Evolutionary conservation across 2,329 filamentous ascomycete species (phyloP), one percentile per base, ranked within the genome.

Genomic region (Amesomyces nigricolor): DNA sequence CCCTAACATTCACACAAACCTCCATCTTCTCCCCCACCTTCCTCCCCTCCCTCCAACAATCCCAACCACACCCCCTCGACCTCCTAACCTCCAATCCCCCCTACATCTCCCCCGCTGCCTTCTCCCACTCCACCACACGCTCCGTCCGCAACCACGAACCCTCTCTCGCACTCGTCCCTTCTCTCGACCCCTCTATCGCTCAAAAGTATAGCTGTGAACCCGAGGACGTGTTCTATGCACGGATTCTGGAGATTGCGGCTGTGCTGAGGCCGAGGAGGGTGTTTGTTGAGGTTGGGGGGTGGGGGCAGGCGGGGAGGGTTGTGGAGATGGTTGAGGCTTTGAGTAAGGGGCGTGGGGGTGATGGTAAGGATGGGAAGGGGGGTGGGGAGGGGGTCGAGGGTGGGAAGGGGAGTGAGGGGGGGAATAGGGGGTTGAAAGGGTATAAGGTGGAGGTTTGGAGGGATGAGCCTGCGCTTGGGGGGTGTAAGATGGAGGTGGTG

Each of bases 11-110:
- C 47, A n/a, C 16, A 22, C 54, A 48, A 39, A 38, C 37, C 22
- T 57, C 61, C 47, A 56, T 65, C 35, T 65, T 66, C 43, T 58
- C 58, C 11, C 56, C 65, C 1, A 42, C 44, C 44, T n/a, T 51
- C 16, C n/a, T 59, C 9, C 19, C 48, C 42, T 6, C 19, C 19
- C 39, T 56, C 17, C 39, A 16, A 26, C 22, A 26, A 26, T 47
- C 38, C 37, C 35, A 13, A 19, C 26, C 3, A 29, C 17, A 19
- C 22, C 22, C 22, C 22, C 16, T 32, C 65, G 85, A 95, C 59
- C 72, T 97, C 4, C 71, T 99, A 1, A 80, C 94, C 37, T 88
- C 88, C 1, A 99, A 99, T 65, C 94, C 94, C 14, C 94, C 94
- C 0, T 97, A 97, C 68, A 86, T 97, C 49, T 95, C 91, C 2